Percentiles rank a stretch among this genome's conserved stretches.
phyloP scores from a whole-genome alignment of 169 alveolate species.

The Plasmodium falciparum region DNA sequence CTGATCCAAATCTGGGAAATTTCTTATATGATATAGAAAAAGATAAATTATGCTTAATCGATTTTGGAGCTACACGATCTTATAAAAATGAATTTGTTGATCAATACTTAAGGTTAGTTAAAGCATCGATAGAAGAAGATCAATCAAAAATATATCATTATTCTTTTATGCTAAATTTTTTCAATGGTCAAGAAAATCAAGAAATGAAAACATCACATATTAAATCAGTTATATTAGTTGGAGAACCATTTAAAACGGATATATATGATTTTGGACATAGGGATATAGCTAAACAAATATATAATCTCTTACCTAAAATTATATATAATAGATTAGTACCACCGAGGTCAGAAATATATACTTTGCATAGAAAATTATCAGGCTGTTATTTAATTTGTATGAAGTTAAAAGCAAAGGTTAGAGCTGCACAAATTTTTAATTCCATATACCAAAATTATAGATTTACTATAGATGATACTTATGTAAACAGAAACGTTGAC shows the following conservation, averaged over 20 bases:
- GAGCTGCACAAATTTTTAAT: constrained; percentile 80
- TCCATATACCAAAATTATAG: constrained; percentile 53
- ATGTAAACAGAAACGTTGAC: not conserved
- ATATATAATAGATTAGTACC: constrained; percentile 90
- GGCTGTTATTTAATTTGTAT: constrained; percentile 91
- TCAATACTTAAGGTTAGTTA: constrained; percentile 87
- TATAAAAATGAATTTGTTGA: constrained; percentile 86
- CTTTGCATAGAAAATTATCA: constrained; percentile 93
- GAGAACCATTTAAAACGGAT: constrained; percentile 87
- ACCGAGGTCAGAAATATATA: constrained; percentile 94
- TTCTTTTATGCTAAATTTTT: constrained; percentile 85
- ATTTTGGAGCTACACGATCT: constrained; percentile 92
- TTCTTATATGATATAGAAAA: constrained; percentile 85
- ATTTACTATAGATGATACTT: constrained; percentile 48
- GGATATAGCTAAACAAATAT: constrained; percentile 77
- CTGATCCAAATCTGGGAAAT: constrained; percentile 95
- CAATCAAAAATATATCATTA: constrained; percentile 75
- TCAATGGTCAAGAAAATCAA: constrained; percentile 88
- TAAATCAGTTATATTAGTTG: constrained; percentile 84
- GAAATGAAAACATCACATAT: constrained; percentile 89
- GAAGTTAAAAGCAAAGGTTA: constrained; percentile 84
- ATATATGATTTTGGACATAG: constrained; percentile 81
- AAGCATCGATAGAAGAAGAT: constrained; percentile 82
- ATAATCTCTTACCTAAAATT: constrained; percentile 85
- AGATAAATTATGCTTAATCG: constrained; percentile 88